phyloP scores from a whole-genome alignment of 192 early-diverging fungal genomes.

The Chytriomyces sp. region DNA sequence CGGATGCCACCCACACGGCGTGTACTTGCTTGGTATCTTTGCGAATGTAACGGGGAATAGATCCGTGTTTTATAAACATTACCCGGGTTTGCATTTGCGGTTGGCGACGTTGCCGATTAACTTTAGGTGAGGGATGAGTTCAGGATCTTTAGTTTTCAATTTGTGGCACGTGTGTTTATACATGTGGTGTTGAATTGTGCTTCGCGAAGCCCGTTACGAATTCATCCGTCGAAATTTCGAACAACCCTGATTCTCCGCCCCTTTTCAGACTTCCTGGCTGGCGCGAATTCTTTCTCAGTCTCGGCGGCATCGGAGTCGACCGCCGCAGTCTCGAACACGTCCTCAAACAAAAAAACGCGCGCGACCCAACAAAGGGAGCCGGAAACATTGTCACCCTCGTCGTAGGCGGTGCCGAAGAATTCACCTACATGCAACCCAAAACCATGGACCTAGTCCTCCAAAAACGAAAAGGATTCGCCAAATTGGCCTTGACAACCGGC shows the following conservation, averaged over 20 bases:
- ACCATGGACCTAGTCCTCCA: conserved; percentile 46
- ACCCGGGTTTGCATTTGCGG: conserved; percentile 30
- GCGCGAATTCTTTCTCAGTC: conserved; percentile 28
- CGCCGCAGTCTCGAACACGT: conserved; percentile 32
- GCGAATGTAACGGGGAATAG: conserved; percentile 33
- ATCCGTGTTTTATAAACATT: conserved; percentile 32
- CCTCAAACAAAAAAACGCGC: conserved; percentile 13
- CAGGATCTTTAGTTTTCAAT: neutral
- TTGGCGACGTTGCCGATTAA: conserved; percentile 43
- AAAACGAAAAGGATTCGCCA: conserved; percentile 49
- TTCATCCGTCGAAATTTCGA: neutral
- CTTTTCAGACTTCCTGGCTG: conserved; percentile 15
- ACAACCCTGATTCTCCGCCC: neutral
- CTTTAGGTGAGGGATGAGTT: conserved; percentile 23
- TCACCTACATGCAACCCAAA: conserved; percentile 27
- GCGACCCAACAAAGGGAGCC: conserved; percentile 24
- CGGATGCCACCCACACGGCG: conserved; percentile 35
- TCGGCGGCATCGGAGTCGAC: conserved; percentile 34
- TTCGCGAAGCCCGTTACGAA: neutral
- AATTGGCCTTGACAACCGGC: conserved; percentile 50
- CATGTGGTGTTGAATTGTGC: neutral
- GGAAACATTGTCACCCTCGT: conserved; percentile 27
- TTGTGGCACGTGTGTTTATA: neutral
- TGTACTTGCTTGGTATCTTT: conserved; percentile 39
- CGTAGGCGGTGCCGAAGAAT: conserved; percentile 48